These are phyloP conservation scores for Aspergillus sp. DNA, from an alignment of 2,329 filamentous ascomycete species.

Conservation along the genomic window DNA sequence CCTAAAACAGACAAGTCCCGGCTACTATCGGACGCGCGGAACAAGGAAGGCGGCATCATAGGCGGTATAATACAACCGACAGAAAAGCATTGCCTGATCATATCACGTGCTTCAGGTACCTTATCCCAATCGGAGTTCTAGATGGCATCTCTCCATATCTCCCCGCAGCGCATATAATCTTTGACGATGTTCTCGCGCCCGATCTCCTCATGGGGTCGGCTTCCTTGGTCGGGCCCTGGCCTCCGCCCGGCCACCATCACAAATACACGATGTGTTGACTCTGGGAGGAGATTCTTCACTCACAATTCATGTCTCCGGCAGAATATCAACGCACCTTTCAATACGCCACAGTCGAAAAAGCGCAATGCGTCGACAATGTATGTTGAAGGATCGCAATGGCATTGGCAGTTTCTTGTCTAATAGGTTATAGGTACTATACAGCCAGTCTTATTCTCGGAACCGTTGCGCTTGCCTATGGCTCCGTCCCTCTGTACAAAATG, in stretches of 20 bases:
- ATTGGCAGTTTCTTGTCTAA: constrained; percentile 10
- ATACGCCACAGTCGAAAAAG: constrained; percentile 39
- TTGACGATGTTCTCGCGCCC: constrained; percentile 33
- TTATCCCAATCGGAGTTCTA: constrained; percentile 8
- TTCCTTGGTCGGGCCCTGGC: constrained; percentile 17
- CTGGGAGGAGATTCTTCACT: constrained; percentile 37
- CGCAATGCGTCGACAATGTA: constrained; percentile 61
- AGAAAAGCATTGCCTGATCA: background rate
- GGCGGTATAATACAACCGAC: background rate
- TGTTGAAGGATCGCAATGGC: constrained; percentile 43
- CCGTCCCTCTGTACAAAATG: constrained; percentile 69
- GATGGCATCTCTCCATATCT: constrained; percentile 15
- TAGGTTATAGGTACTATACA: constrained; percentile 59
- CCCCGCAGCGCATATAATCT: constrained; percentile 15
- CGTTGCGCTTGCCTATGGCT: constrained; percentile 64
- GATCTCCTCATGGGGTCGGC: constrained; percentile 27
- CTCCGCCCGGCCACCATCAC: constrained; percentile 17
- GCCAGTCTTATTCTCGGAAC: constrained; percentile 64
- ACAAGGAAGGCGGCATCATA: background rate
- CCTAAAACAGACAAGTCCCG: background rate
- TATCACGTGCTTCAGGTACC: constrained; percentile 24
- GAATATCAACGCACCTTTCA: constrained; percentile 34
- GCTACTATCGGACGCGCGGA: background rate
- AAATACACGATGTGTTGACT: constrained; percentile 21
- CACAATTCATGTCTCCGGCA: constrained; percentile 32